Percentiles rank a stretch among this genome's conserved stretches.
Evolutionary conservation across 2,329 filamentous ascomycete genomes (phyloP).

Genomic region (Exophiala viscosa): DNA sequence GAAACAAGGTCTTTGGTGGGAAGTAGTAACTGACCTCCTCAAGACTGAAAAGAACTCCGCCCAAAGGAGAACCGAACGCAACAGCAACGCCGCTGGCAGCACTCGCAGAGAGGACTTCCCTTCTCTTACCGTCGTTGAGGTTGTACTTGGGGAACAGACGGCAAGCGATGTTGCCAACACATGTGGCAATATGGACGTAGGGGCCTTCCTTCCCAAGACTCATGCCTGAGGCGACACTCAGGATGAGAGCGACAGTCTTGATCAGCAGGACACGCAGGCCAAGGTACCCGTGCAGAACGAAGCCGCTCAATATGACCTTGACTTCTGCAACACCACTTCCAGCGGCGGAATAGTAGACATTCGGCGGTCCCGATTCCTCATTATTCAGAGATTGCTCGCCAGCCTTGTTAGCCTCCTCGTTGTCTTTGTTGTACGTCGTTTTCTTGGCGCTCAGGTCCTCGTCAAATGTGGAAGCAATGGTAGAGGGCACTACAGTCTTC

Average conservation of each 20-base stretch:
- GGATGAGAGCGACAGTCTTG: constrained; percentile 76
- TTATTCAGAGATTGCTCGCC: constrained; percentile 40
- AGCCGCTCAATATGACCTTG: constrained; percentile 95
- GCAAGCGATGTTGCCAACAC: constrained; percentile 91
- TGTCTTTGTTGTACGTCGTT: constrained; percentile 31
- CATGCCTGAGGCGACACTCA: constrained; percentile 88
- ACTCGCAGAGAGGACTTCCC: constrained; percentile 89
- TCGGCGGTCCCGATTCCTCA: constrained; percentile 34
- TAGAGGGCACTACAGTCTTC: constrained; percentile 91
- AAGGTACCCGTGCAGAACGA: constrained; percentile 92
- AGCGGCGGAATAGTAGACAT: constrained; percentile 87
- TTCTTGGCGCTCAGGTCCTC: constrained; percentile 75
- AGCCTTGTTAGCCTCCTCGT: constrained; percentile 40
- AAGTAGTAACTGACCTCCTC: constrained; percentile 98
- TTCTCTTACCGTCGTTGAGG: constrained; percentile 85
- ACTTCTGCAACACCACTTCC: constrained; percentile 97
- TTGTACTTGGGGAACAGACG: constrained; percentile 94
- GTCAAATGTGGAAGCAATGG: constrained; percentile 74
- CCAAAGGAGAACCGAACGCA: constrained; percentile 85
- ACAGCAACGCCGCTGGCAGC: constrained; percentile 90
- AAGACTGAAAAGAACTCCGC: constrained; percentile 85
- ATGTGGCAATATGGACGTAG: constrained; percentile 95
- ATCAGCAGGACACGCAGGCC: constrained; percentile 81
- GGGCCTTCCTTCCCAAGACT: constrained; percentile 93
- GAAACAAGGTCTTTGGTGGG: constrained; percentile 91